phyloP scores from a whole-genome alignment of 1,284 basidiomycete species.

The Trametes polyzona region DNA sequence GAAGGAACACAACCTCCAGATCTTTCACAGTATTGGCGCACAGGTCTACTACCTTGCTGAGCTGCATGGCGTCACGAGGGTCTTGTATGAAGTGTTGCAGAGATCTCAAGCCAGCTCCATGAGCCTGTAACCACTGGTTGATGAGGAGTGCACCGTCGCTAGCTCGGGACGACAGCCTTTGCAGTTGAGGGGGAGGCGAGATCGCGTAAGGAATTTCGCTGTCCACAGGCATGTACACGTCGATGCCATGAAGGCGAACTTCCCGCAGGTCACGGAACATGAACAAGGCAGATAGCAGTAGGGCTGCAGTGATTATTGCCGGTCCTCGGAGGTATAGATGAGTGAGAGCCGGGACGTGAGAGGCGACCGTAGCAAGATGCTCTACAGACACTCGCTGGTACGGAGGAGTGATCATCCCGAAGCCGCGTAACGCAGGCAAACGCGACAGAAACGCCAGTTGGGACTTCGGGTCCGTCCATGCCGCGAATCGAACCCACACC shows the following conservation, averaged over 20 bases:
- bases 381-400: background rate
- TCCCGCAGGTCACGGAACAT: background rate
- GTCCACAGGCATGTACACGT: background rate
- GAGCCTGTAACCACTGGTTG: background rate
- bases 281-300: background rate
- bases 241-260: background rate
- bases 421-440: background rate
- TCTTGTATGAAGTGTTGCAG: background rate
- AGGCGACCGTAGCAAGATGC: background rate
- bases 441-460: background rate
- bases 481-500: background rate
- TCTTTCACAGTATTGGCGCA: constrained; percentile 5
- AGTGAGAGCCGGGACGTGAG: background rate
- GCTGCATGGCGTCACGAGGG: background rate
- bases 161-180: background rate
- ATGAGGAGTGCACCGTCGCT: background rate
- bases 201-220: background rate
- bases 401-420: background rate
- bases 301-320: background rate
- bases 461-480: background rate
- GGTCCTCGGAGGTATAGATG: background rate
- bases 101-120: background rate
- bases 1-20: constrained; percentile 11
- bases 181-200: background rate
- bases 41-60: background rate